phyloP scores from a whole-genome alignment of 1,284 basidiomycete species.

The Trichosporon sp. region DNA sequence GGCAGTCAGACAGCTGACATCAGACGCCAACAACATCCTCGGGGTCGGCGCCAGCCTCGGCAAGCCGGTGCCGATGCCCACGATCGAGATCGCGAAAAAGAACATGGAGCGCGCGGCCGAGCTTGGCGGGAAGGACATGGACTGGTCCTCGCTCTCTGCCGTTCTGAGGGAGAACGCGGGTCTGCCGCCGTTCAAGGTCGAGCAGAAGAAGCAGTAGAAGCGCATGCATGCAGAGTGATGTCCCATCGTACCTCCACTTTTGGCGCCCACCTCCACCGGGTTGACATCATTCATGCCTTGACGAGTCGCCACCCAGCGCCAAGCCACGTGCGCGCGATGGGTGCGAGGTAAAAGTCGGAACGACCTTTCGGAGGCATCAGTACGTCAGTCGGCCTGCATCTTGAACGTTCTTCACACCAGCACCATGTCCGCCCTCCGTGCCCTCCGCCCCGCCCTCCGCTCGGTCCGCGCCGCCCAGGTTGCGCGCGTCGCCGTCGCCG shows the following conservation, averaged over 20 bases:
- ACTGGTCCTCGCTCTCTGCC: constrained; percentile 27
- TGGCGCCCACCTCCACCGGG: background rate
- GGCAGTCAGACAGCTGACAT: background rate
- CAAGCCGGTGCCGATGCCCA: constrained; percentile 27
- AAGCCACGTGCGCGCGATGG: background rate
- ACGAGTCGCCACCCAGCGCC: background rate
- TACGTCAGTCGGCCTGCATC: background rate
- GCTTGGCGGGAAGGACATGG: constrained; percentile 25
- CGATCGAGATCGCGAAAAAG: constrained; percentile 26
- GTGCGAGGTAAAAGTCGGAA: constrained; percentile 1
- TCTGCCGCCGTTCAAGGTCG: constrained; percentile 22
- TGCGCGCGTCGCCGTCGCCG: constrained; percentile 15
- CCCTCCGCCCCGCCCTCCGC: constrained; percentile 31
- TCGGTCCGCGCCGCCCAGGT: constrained; percentile 15
- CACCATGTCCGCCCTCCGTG: constrained; percentile 23
- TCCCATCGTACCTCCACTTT: background rate
- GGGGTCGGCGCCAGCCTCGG: constrained; percentile 24
- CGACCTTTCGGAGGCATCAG: background rate
- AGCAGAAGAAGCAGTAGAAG: constrained; percentile 3
- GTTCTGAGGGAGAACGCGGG: constrained; percentile 26
- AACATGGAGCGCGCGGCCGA: constrained; percentile 31
- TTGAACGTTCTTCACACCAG: background rate
- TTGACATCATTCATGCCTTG: background rate
- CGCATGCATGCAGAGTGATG: background rate
- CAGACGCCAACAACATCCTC: constrained; percentile 23